These are phyloP conservation scores for Lichtheimia corymbifera DNA, from an alignment of 371 early-diverging fungal genomes.

Conservation along the genomic window DNA sequence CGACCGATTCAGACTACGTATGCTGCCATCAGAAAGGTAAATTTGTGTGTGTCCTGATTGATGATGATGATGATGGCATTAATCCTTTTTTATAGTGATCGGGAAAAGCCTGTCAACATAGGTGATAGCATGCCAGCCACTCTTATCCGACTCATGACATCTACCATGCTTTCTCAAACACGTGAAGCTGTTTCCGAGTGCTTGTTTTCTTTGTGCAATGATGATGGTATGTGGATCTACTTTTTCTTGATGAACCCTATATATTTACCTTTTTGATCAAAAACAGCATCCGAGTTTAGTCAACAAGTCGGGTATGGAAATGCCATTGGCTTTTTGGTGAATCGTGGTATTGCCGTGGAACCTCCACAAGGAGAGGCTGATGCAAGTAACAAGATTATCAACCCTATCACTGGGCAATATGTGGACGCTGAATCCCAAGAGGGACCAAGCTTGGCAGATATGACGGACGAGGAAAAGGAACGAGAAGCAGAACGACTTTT, in stretches of 20 bases:
- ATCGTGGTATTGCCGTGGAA: conserved; percentile 58
- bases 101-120: conserved; percentile 72
- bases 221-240: conserved; percentile 63
- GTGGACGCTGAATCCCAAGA: conserved; percentile 43
- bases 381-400: conserved; percentile 41
- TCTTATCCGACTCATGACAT: conserved; percentile 78
- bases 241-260: too few relatives aligned
- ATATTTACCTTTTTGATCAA: background rate
- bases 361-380: conserved; percentile 22
- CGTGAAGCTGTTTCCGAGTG: conserved; percentile 72
- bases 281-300: conserved; percentile 49
- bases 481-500: conserved; percentile 89
- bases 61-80: too few relatives aligned
- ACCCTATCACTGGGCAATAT: conserved; percentile 88
- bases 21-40: conserved; percentile 71
- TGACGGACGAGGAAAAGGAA: conserved; percentile 97
- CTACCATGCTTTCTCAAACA: conserved; percentile 62
- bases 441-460: conserved; percentile 60
- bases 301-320: conserved; percentile 90
- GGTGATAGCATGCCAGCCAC: conserved; percentile 63
- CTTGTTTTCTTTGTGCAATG: conserved; percentile 73
- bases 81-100: conserved; percentile 55
- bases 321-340: conserved; percentile 86
- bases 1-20: conserved; percentile 26
- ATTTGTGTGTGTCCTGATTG: conserved; percentile 9